Base-by-base conservation (phyloP, 495 filamentous ascomycete genomes). In the Daldinia caldariorum region DNA sequence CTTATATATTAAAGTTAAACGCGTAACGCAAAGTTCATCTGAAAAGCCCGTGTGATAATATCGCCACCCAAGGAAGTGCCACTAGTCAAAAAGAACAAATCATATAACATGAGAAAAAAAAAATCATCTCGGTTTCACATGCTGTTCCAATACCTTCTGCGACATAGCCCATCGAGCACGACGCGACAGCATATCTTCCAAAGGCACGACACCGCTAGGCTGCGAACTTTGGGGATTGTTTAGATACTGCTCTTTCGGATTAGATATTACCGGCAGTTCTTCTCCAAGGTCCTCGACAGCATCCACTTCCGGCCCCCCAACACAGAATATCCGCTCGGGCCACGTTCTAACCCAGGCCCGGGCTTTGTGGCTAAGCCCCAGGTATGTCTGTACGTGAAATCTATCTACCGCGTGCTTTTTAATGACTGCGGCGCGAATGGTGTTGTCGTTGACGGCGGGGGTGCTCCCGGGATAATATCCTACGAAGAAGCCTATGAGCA, bases 161-260 rank as follows among this genome's bases (percentile, higher is more conserved):
- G 41, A n/a, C 6, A 12, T 20, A 45, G 41, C 41, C 41, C 41
- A 45, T 45, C 41, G 41, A 45, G 41, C 41, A 45, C 41, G 41
- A 20, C 41, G 41, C 6, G 9, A 45, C 3, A n/a, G 13, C 2
- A 18, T 45, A n/a, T n/a, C 41, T 45, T 45, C 12, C 16, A 45
- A 45, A 45, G 41, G 41, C 41, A n/a, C 16, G 16, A n/a, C 13
- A 18, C 14, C 16, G 16, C 3, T 26, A 20, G 2, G 13, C 6
- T 45, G 41, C 14, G 26, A 26, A 45, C 41, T 16, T 4, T 45
- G 41, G 1, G 41, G 6, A n/a, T 45, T n/a, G 41, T 45, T 45
- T n/a, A 45, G 16, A 20, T n/a, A n/a, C 13, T 20, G 41, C 13
- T 3, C 12, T 16, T n/a, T 45, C 14, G 41, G 41, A 20, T 45